Evolutionary conservation across 2,329 filamentous ascomycete genomes (phyloP).

Genomic region (Stachybotrys chlorohalonatus): DNA sequence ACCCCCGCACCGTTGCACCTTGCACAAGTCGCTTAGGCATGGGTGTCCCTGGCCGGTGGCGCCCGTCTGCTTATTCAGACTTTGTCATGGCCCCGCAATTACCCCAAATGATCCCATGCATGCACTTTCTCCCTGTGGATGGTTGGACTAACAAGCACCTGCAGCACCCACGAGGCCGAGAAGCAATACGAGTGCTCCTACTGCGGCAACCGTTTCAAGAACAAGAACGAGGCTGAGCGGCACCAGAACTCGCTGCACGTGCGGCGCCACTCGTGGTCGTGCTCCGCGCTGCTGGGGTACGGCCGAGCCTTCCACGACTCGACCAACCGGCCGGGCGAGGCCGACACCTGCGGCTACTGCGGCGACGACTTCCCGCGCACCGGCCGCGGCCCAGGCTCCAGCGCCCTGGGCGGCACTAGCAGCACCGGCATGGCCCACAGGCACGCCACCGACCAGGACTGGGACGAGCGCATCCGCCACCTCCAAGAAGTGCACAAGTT

Average conservation of each 20-base stretch:
- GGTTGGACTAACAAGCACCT: background rate
- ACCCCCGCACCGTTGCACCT: background rate
- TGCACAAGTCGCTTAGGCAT: background rate
- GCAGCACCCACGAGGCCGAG: conserved; percentile 78
- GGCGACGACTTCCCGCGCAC: conserved; percentile 72
- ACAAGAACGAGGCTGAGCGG: conserved; percentile 95
- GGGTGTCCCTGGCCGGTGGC: background rate
- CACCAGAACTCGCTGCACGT: conserved; percentile 94
- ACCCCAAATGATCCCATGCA: background rate
- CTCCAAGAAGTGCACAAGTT: conserved; percentile 92
- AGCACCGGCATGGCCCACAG: conserved; percentile 26
- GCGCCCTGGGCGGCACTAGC: conserved; percentile 9
- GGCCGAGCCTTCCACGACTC: conserved; percentile 84
- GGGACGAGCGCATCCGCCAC: conserved; percentile 80
- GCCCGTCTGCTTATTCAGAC: background rate
- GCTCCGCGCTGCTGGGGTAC: conserved; percentile 70
- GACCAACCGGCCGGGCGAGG: conserved; percentile 52
- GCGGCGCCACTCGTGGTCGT: conserved; percentile 92
- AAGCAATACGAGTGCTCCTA: conserved; percentile 94
- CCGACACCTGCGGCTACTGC: conserved; percentile 89
- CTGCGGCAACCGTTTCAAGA: conserved; percentile 94
- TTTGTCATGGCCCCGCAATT: background rate
- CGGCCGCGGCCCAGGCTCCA: conserved; percentile 27
- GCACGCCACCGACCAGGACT: conserved; percentile 68
- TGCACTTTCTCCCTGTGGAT: background rate